Evolutionary conservation across 106 monocot species (phyloP).

Genomic region (Allium sativum): DNA sequence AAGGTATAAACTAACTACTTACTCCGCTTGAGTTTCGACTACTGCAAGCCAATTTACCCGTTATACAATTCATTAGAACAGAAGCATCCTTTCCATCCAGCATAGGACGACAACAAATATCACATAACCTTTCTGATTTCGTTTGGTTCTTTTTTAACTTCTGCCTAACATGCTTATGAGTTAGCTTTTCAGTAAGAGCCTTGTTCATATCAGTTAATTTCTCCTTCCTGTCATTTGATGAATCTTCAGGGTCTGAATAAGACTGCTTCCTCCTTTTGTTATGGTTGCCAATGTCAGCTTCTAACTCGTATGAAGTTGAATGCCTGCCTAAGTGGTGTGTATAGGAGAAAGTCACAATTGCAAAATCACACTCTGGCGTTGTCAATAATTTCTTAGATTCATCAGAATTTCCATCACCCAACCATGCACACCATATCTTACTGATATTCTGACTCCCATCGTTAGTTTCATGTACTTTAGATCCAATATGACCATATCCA

Average conservation of each 20-base stretch:
- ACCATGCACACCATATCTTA: conserved; percentile 87
- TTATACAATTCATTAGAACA: conserved; percentile 62
- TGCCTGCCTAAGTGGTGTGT: conserved; percentile 53
- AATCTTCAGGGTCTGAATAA: conserved; percentile 43
- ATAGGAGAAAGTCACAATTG: conserved; percentile 53
- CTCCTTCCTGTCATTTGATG: conserved; percentile 1
- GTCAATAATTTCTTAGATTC: conserved; percentile 6
- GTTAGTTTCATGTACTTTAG: conserved; percentile 21
- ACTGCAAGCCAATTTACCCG: conserved; percentile 70
- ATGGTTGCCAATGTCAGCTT: conserved; percentile 10
- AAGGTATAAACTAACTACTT: background rate
- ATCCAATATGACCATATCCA: conserved; percentile 52
- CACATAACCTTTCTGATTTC: conserved; percentile 58
- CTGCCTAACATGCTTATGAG: conserved; percentile 34
- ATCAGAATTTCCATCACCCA: conserved; percentile 38
- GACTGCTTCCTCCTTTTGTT: conserved; percentile 46
- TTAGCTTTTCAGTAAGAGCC: conserved; percentile 18
- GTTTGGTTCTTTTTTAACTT: conserved; percentile 40
- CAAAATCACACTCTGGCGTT: conserved; percentile 43
- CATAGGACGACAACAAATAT: conserved; percentile 68
- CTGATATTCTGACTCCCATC: conserved; percentile 16
- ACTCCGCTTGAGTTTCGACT: conserved; percentile 81
- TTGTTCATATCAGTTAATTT: background rate
- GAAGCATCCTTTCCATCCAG: conserved; percentile 68
- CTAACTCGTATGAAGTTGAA: conserved; percentile 18